phyloP scores from a whole-genome alignment of 768 basidiomycete genomes.

The Trametes gibbosa region DNA sequence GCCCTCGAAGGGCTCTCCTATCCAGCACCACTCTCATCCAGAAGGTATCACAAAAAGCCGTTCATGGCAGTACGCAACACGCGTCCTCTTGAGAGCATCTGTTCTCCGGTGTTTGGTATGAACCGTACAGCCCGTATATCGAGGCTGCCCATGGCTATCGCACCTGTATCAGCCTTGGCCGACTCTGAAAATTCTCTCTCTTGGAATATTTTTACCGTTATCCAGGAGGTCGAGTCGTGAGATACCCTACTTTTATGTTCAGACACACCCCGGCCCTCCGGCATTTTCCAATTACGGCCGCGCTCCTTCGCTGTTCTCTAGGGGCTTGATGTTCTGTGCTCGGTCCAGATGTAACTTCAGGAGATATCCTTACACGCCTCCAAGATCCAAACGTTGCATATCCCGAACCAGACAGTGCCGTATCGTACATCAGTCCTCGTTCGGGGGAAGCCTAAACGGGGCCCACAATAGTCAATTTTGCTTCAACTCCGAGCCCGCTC shows the following conservation, averaged over 20 bases:
- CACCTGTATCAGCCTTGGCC: background rate
- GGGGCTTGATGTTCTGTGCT: background rate
- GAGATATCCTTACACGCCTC: background rate
- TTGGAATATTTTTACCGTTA: background rate
- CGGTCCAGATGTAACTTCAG: background rate
- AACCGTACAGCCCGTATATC: background rate
- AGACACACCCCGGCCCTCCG: background rate
- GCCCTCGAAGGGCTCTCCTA: background rate
- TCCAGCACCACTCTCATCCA: background rate
- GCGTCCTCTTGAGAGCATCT: background rate
- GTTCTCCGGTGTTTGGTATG: background rate
- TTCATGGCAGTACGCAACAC: background rate
- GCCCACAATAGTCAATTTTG: too few species aligned
- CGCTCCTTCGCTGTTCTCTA: background rate
- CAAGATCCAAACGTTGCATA: background rate
- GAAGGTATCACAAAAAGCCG: background rate
- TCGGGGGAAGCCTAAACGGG: too few species aligned
- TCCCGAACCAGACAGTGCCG: background rate
- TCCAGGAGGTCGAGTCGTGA: background rate
- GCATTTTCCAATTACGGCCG: background rate
- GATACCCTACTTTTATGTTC: background rate
- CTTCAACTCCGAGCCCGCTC: too few species aligned
- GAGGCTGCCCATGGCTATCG: background rate
- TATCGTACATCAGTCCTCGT: too few species aligned
- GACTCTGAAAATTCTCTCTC: background rate